phyloP scores from a whole-genome alignment of 805 yeast genomes.

The Millerozyma miso region DNA sequence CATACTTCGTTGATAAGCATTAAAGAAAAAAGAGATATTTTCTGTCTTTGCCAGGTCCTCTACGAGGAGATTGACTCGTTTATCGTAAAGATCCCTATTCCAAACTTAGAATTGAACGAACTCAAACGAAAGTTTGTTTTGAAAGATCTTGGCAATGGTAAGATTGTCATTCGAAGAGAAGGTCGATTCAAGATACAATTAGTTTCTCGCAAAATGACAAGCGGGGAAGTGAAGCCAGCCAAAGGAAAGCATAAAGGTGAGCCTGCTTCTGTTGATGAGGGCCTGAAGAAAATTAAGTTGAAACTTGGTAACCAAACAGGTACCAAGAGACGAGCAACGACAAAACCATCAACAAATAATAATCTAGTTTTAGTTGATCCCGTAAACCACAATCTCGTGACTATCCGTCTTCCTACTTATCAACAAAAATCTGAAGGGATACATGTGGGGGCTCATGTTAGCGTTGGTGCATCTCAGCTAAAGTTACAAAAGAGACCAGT shows the following conservation, averaged over 20 bases:
- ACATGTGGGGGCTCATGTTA: background rate
- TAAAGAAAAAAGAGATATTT: conserved; percentile 55
- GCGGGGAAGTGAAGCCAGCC: background rate
- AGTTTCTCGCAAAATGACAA: conserved; percentile 18
- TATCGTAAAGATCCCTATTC: conserved; percentile 60
- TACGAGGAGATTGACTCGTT: conserved; percentile 58
- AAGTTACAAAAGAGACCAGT: background rate
- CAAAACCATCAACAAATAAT: background rate
- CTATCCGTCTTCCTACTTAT: background rate
- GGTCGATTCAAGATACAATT: conserved; percentile 53
- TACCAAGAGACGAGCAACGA: background rate
- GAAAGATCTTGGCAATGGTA: conserved; percentile 47
- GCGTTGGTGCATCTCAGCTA: background rate
- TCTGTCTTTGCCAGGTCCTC: conserved; percentile 62
- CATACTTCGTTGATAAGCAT: conserved; percentile 59
- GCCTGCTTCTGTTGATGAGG: background rate
- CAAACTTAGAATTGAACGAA: conserved; percentile 48
- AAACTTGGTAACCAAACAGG: conserved; percentile 1
- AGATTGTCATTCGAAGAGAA: conserved; percentile 57
- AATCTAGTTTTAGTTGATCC: background rate
- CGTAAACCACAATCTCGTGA: background rate
- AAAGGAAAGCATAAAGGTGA: background rate
- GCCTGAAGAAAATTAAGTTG: conserved; percentile 1
- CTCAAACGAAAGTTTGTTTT: conserved; percentile 58
- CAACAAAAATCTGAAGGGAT: background rate